These are phyloP conservation scores for Blumeria graminis DNA, from an alignment of 2,329 filamentous ascomycete species.

Conservation along the genomic window DNA sequence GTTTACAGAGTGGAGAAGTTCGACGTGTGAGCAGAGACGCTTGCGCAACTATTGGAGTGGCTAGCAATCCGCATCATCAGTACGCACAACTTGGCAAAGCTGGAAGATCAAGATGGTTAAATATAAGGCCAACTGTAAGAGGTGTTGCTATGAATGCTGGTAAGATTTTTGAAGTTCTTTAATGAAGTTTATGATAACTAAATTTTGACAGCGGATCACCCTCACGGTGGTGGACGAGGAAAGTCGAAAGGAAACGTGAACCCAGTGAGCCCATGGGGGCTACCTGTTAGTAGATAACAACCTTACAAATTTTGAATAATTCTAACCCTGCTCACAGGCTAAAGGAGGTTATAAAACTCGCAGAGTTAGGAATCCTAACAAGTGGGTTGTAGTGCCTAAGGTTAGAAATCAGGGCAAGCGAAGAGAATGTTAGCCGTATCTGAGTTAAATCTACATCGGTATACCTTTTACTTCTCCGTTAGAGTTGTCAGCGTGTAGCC, in stretches of 20 bases:
- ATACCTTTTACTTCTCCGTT: too few species aligned
- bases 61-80: conserved; percentile 81
- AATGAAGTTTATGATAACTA: conserved; percentile 4
- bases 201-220: conserved; percentile 49
- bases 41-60: conserved; percentile 79
- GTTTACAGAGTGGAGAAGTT: conserved; percentile 79
- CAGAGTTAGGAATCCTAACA: conserved; percentile 71
- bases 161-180: conserved; percentile 18
- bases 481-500: too few species aligned
- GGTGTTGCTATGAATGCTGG: conserved; percentile 97
- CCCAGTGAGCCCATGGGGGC: conserved; percentile 90
- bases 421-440: conserved; percentile 19
- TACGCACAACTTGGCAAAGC: conserved; percentile 87
- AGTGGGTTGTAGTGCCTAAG: conserved; percentile 64
- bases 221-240: conserved; percentile 94
- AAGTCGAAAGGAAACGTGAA: conserved; percentile 97
- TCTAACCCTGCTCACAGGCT: conserved; percentile 24
- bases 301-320: background rate
- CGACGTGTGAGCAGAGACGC: conserved; percentile 76
- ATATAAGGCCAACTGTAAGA: conserved; percentile 83
- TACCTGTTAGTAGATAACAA: conserved; percentile 39
- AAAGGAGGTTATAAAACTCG: conserved; percentile 86
- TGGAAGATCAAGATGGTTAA: conserved; percentile 77
- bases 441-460: too few species aligned
- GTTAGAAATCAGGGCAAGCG: conserved; percentile 81